Evolutionary conservation across 2,329 filamentous ascomycete genomes (phyloP).

Genomic region (Cryphonectria naterciae): DNA sequence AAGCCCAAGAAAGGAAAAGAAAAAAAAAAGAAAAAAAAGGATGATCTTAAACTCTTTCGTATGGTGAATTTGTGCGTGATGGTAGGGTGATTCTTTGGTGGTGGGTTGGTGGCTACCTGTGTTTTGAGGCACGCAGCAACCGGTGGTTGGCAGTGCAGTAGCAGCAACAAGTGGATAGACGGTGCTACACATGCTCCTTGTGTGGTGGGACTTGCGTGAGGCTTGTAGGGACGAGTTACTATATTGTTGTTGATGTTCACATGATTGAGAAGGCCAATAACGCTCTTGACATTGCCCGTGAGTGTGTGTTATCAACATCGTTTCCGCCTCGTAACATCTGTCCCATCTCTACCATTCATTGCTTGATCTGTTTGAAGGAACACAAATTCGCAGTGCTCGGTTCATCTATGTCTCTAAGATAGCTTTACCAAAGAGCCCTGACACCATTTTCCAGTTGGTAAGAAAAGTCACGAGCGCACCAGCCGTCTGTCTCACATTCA

Average conservation of each 20-base stretch:
- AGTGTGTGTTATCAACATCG: neutral
- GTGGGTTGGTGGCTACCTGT: neutral
- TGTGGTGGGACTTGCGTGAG: neutral
- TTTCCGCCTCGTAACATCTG: neutral
- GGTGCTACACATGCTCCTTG: neutral
- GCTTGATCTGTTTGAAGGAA: neutral
- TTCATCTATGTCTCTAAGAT: too few species aligned
- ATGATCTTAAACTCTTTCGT: neutral
- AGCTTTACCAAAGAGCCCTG: neutral
- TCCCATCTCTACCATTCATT: neutral
- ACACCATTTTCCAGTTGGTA: neutral
- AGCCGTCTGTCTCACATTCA: neutral
- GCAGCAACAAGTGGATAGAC: neutral
- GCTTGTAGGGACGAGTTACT: neutral
- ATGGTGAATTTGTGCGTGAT: neutral
- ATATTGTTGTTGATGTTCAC: neutral
- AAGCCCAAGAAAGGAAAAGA: too few species aligned
- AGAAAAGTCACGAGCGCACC: neutral
- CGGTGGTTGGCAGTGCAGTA: neutral
- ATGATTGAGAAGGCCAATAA: neutral
- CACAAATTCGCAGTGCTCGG: neutral
- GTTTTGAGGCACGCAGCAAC: neutral
- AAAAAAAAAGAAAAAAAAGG: neutral
- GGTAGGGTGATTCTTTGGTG: neutral
- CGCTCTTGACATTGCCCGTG: neutral